Base-by-base conservation (phyloP, 1,139 yeast genomes). In the Lipomyces yarrowii region DNA sequence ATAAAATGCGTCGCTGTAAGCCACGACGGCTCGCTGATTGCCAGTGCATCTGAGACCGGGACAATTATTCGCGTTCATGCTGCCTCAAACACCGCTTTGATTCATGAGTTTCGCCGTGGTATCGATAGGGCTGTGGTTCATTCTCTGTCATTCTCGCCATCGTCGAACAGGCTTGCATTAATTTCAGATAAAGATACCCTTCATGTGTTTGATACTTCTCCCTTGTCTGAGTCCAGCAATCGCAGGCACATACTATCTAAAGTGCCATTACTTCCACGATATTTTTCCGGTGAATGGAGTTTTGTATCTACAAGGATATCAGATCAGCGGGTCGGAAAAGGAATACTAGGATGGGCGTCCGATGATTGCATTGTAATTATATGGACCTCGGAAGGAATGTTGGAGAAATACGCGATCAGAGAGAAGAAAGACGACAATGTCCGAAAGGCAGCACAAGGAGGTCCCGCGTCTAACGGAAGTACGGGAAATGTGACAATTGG, bases 271-370 rank as follows among this genome's bases (percentile, higher is more conserved):
- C 83, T 90, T 30, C 91, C 94, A 35, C 82, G 84, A 61, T 93
- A 93, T 76, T 90, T 93, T 77, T 86, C 89, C 65, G 88, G 96
- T 1, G 88, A 90, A 15, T 93, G 98, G 98, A 88, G 96, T 58
- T 90, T 89, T 78, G 91, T 92, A 61, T 88, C 93, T 0, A 82
- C 86, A n/a, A 89, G 89, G 71, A 85, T 92, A 51, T 72, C 73
- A n/a, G 83, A 82, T 67, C 78, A 82, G 54, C 59, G 68, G 64
- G 33, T 56, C 21, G 77, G 77, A 8, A 72, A 75, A 71, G 96
- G 97, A 0, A 85, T 85, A 0, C 72, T 93, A 52, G 97, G 96
- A 1, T 91, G 97, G 97, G 81, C 87, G 0, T 87, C 87, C 13
- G 89, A 88, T 71, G 89, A 85, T 70, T 80, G 87, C 15, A 79